A percentile compares a stretch with the other conserved stretches of the same genome.
Conservation (phyloP, 1,284 basidiomycete genomes). For the Ceratobasidium sp. region DNA sequence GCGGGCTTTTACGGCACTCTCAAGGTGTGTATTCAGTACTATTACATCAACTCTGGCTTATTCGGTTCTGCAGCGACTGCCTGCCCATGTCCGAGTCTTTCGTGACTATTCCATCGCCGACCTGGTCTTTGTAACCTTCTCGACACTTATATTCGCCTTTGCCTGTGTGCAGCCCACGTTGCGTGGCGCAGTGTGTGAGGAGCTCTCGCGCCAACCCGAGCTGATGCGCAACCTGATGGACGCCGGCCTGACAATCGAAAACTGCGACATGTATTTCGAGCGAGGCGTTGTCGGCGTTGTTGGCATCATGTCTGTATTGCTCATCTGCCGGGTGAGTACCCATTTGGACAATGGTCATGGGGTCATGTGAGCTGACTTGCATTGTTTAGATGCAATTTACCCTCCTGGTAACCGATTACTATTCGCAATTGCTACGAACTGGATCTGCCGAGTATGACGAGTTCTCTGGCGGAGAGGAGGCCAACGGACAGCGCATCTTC, state of each 20-base stretch:
- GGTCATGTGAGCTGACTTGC: not conserved
- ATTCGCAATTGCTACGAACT: constrained; percentile 55
- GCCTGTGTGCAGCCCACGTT: constrained; percentile 60
- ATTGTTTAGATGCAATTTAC: constrained; percentile 68
- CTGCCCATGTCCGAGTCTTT: constrained; percentile 64
- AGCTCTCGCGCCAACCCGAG: constrained; percentile 72
- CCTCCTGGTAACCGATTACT: constrained; percentile 68
- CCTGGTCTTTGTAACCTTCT: constrained; percentile 66
- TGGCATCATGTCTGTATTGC: constrained; percentile 63
- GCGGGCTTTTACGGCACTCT: constrained; percentile 71
- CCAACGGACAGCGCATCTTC: constrained; percentile 13
- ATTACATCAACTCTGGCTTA: constrained; percentile 1
- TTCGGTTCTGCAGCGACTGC: constrained; percentile 54
- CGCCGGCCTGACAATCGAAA: constrained; percentile 73
- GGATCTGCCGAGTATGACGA: constrained; percentile 25
- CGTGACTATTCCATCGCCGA: constrained; percentile 78
- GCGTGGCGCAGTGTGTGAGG: constrained; percentile 69
- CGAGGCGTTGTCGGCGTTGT: constrained; percentile 64
- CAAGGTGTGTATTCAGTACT: constrained; percentile 55
- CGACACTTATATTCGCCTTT: constrained; percentile 62
- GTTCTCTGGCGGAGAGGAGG: constrained; percentile 10
- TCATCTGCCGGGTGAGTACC: constrained; percentile 65
- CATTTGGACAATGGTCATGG: not conserved
- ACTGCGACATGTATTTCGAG: constrained; percentile 78
- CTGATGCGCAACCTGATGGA: constrained; percentile 72